Evolutionary conservation across 2,329 filamentous ascomycete genomes (phyloP), one percentile per base, ranked within the genome.

Genomic region (Diplodia corticola): DNA sequence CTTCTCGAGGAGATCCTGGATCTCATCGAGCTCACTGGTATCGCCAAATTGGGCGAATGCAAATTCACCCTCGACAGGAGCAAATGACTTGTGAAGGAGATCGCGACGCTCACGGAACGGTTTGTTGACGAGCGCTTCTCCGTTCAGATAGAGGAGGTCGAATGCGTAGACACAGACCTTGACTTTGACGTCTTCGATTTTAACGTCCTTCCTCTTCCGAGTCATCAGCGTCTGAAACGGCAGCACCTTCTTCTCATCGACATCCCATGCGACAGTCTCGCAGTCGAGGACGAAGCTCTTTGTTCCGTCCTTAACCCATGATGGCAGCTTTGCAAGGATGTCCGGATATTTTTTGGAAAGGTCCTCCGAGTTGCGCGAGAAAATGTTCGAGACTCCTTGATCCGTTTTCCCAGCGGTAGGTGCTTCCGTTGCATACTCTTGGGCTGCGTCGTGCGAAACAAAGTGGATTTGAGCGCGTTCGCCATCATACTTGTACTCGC

Each of bases 141-240:
- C 95, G 72, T 99, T 97, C 67, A 97, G 84, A 77, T 95, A 99
- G 10, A 99, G 84, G 65, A 99, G 81, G 75, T 98, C 95, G 77
- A 98, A 98, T 3, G 94, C 95, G 77, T 97, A 98, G 10, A 98
- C 92, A 78, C 93, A 98, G 51, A 98, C 94, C 77, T 96, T 95
- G 80, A 98, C 90, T 76, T 96, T 97, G 68, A 98, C 91, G 71
- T 98, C 94, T 75, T 97, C 93, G 7, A 91, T 84, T 77, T 96
- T 97, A 74, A 98, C 95, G 72, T 98, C 94, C 80, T 98, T 99
- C 77, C 91, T 90, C 82, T 99, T 99, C 64, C 95, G 87, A 15
- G 95, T 98, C 95, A 98, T 98, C 51, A 99, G 85, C 76, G 97
- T 93, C 78, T 99, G 95, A 82, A 99, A 99, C 0, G 95, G 95